phyloP scores from a whole-genome alignment of 2,329 filamentous ascomycete genomes.

The Purpureocillium lavendulum region DNA sequence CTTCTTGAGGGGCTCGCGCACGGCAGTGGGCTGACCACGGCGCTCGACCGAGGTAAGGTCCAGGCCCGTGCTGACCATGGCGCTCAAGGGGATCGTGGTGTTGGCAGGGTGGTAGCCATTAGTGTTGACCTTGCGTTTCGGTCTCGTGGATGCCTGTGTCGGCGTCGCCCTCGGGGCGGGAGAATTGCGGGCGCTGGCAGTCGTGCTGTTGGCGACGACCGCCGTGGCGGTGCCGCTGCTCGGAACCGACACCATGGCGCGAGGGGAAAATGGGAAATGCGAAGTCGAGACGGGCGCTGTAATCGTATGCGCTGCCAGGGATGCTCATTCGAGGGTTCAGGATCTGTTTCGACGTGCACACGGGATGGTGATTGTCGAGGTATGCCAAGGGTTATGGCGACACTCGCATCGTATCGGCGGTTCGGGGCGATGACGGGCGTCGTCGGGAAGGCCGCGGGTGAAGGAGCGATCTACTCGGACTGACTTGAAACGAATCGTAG shows the following conservation, averaged over 20 bases:
- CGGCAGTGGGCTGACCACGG: constrained; percentile 70
- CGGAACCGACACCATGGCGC: constrained; percentile 30
- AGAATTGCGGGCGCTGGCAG: constrained; percentile 44
- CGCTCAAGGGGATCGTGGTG: constrained; percentile 43
- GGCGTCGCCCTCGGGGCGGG: constrained; percentile 32
- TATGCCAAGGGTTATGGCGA: not conserved
- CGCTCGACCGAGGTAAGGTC: constrained; percentile 88
- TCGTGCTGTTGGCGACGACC: constrained; percentile 30
- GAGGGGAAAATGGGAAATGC: constrained; percentile 2
- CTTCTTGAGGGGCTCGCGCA: constrained; percentile 68
- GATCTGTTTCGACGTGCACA: not conserved
- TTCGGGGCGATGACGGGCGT: not conserved
- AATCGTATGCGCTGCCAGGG: not conserved
- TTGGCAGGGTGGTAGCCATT: constrained; percentile 46
- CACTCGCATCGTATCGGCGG: not conserved
- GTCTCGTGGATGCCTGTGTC: constrained; percentile 29
- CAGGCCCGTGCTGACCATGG: constrained; percentile 53
- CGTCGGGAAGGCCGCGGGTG: not conserved
- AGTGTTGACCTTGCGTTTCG: constrained; percentile 44
- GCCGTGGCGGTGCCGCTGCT: constrained; percentile 27
- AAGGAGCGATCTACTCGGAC: not conserved
- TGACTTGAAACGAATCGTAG: too few relatives aligned
- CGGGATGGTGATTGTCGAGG: not conserved
- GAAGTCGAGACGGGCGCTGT: constrained; percentile 3
- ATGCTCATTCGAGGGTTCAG: not conserved